Base-by-base conservation (phyloP, 192 early-diverging fungal species). In the Gryganskiella cystojenkinii region DNA sequence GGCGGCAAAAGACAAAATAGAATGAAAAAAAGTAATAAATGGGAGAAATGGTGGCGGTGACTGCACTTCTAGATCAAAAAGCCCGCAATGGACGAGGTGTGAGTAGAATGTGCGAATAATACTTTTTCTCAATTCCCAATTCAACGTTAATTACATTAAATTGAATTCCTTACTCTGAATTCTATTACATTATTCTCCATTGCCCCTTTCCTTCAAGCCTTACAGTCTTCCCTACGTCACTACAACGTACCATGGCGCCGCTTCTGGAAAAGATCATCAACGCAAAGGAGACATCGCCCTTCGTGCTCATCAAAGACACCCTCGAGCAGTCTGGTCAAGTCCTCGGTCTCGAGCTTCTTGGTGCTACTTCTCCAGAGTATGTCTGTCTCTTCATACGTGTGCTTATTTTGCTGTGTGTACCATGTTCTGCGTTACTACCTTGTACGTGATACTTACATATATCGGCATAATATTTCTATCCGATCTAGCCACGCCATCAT, bases 271-370 rank as follows among this genome's bases (percentile, higher is more conserved):
- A 49, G 56, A 78, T 78, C 28, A 22, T 78, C 5, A 35, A 61
- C 6, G 67, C 61, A 19, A 78, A 78, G 61, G 74, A 78, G 50
- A 11, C 61, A 0, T 78, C 74, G 37, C 67, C 74, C 10, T 78
- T 64, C 51, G 58, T 78, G 27, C 61, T 78, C 4, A 61, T 78
- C 47, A 78, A 78, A 42, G 74, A 78, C 56, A 64, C 74, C 0
- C 56, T 78, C 15, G 74, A 78, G 19, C 74, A 78, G 37, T 78
- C 74, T 7, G 74, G 74, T 8, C 74, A 64, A 30, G 22, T 78
- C 19, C 61, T 78, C 2, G 67, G 61, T 1, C 43, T 78, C 25
- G 66, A 78, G 24, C 35, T 78, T 28, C 56, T 78, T 0, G 54
- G 45, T 45, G 63, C 68, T n/a, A 59, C 74, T 0, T 65, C 74